Conservation (phyloP, 768 basidiomycete species). For the Antrodiella citrinella region DNA sequence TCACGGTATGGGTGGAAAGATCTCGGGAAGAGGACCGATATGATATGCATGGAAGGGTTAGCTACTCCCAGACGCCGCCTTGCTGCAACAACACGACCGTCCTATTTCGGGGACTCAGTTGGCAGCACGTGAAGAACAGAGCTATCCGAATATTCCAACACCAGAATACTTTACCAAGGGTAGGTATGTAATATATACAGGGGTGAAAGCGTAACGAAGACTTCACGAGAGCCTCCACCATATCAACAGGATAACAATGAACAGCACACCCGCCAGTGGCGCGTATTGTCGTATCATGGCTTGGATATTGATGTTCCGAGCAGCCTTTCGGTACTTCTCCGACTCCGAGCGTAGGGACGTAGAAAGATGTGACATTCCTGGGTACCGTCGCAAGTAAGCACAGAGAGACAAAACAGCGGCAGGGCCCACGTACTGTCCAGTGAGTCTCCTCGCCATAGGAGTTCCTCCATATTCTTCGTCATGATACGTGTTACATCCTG, state of each 20-base stretch:
- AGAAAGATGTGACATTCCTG: slow-evolving; percentile 96
- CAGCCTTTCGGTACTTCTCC: slow-evolving; percentile 94
- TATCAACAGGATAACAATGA: slow-evolving; percentile 70
- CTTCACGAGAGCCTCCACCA: slow-evolving; percentile 68
- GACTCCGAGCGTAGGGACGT: slow-evolving; percentile 92
- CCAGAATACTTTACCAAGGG: too few relatives aligned
- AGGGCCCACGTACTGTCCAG: slow-evolving; percentile 78
- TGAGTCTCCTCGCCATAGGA: slow-evolving; percentile 96
- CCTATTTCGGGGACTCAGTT: background rate
- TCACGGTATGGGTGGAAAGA: background rate
- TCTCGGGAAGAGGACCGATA: background rate
- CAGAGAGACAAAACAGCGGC: background rate
- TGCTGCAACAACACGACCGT: background rate
- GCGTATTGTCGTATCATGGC: slow-evolving; percentile 96
- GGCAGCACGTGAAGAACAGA: too few relatives aligned
- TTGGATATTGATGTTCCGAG: slow-evolving; percentile 88
- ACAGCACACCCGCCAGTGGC: slow-evolving; percentile 73
- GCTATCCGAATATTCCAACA: too few relatives aligned
- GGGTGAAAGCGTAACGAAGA: too few relatives aligned
- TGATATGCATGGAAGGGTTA: background rate
- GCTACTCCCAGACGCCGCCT: background rate
- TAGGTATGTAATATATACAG: too few relatives aligned
- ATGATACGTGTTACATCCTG: slow-evolving; percentile 98
- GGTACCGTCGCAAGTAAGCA: background rate
- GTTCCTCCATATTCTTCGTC: slow-evolving; percentile 99